Conservation (phyloP, 176 grass and related monocot species). For the Lolium multiflorum region DNA sequence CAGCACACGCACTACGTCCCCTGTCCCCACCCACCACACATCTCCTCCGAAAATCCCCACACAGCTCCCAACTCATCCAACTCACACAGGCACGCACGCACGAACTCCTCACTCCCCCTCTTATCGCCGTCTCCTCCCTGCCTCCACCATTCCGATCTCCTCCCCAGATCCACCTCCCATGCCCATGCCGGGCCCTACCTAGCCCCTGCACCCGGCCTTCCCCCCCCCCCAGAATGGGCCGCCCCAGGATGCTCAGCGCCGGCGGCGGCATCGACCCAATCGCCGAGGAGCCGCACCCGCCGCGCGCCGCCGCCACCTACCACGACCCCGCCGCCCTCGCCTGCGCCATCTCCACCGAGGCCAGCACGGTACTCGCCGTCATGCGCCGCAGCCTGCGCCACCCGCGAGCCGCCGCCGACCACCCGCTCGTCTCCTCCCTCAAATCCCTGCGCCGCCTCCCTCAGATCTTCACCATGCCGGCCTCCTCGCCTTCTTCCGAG, state of each 20-base stretch:
- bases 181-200: conserved; percentile 15
- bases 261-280: conserved; percentile 67
- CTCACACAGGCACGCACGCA: conserved; percentile 42
- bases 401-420: conserved; percentile 53
- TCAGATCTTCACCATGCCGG: no score
- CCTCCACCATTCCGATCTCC: conserved; percentile 33
- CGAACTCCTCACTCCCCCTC: conserved; percentile 27
- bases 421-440: conserved; percentile 74
- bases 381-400: conserved; percentile 81
- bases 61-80: no score
- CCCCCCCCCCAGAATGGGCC: conserved; percentile 40
- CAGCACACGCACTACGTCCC: no score
- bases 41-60: no score
- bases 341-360: conserved; percentile 81
- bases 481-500: no score
- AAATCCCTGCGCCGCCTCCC: conserved; percentile 80
- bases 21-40: no score
- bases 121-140: conserved; percentile 35
- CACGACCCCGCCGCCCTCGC: conserved; percentile 57
- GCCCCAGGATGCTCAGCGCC: conserved; percentile 47
- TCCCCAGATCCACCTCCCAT: conserved; percentile 48
- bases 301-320: background rate
- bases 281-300: conserved; percentile 47
- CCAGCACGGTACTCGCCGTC: conserved; percentile 81
- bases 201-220: no score